These are phyloP conservation scores for Ceratobasidium sp. DNA, from an alignment of 1,284 basidiomycete species.

Conservation along the genomic window DNA sequence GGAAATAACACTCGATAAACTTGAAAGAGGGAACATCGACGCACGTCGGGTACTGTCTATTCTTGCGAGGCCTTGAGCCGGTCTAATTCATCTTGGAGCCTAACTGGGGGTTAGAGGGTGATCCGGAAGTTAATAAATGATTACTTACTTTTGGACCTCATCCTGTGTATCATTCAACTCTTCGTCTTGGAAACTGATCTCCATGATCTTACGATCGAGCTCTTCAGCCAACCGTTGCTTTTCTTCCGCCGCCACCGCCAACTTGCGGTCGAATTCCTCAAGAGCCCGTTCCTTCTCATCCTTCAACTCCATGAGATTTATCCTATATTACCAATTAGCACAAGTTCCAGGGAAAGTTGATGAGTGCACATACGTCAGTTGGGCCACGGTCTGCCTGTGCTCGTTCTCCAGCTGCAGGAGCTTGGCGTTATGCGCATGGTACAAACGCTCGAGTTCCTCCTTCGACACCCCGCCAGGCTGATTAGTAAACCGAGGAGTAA, in stretches of 20 bases:
- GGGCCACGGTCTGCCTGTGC: conserved; percentile 64
- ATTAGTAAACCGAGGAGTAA: conserved; percentile 59
- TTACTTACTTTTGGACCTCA: conserved; percentile 75
- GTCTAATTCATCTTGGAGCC: conserved; percentile 38
- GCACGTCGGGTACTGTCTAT: not conserved
- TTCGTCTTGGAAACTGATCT: conserved; percentile 75
- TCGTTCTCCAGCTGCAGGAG: conserved; percentile 76
- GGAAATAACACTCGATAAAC: conserved; percentile 10
- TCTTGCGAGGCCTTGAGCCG: conserved; percentile 20
- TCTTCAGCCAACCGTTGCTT: conserved; percentile 66
- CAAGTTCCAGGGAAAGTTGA: not conserved
- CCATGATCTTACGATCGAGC: conserved; percentile 73
- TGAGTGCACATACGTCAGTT: conserved; percentile 9
- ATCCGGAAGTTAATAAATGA: not conserved
- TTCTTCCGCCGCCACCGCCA: conserved; percentile 60
- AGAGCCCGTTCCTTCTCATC: conserved; percentile 28
- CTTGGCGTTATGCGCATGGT: conserved; percentile 82
- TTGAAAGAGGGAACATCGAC: not conserved
- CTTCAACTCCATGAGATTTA: conserved; percentile 32
- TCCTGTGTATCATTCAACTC: conserved; percentile 77
- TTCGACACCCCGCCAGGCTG: conserved; percentile 63
- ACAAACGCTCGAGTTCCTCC: conserved; percentile 73
- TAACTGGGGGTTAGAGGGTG: not conserved
- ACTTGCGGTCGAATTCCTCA: conserved; percentile 64
- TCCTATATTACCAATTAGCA: conserved; percentile 14